Percentiles rank a stretch among this genome's conserved stretches.
Conservation (phyloP, 2,329 filamentous ascomycete species). For the Elsinoe arachidis region DNA sequence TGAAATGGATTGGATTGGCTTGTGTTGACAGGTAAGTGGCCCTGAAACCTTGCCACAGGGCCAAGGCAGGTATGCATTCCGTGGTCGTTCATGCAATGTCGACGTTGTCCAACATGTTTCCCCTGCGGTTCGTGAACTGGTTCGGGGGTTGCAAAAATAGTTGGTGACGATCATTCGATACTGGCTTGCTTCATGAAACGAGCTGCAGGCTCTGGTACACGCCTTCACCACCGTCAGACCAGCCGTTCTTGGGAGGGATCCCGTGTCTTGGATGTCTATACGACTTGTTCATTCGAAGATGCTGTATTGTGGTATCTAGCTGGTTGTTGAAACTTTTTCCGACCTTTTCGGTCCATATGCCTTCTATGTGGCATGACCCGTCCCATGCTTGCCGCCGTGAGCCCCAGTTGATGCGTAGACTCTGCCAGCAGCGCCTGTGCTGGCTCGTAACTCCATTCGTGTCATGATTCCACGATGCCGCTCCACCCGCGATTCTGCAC, state of each 20-base stretch:
- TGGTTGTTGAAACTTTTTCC: slow-evolving; percentile 27
- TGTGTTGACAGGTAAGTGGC: no score
- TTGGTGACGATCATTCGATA: no score
- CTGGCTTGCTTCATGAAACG: neutral
- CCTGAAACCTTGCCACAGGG: no score
- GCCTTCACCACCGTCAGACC: neutral
- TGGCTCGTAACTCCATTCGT: neutral
- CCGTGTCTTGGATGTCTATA: neutral
- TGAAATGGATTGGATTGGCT: no score
- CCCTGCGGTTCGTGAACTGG: no score
- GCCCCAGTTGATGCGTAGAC: slow-evolving; percentile 11
- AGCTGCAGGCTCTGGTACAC: neutral
- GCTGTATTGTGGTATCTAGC: slow-evolving; percentile 24
- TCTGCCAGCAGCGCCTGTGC: slow-evolving; percentile 12
- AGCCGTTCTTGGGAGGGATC: neutral
- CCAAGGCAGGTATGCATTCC: no score
- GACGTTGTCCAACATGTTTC: no score
- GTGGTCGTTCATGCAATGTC: no score
- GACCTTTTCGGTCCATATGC: slow-evolving; percentile 1
- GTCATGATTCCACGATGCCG: neutral
- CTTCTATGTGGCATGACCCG: slow-evolving; percentile 7
- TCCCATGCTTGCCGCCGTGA: slow-evolving; percentile 5
- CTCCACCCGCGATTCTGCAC: neutral
- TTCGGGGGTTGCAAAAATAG: no score
- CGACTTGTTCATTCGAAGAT: neutral